Evolutionary conservation across 371 early-diverging fungal species (phyloP).

Genomic region (Dichotomocladium elegans): DNA sequence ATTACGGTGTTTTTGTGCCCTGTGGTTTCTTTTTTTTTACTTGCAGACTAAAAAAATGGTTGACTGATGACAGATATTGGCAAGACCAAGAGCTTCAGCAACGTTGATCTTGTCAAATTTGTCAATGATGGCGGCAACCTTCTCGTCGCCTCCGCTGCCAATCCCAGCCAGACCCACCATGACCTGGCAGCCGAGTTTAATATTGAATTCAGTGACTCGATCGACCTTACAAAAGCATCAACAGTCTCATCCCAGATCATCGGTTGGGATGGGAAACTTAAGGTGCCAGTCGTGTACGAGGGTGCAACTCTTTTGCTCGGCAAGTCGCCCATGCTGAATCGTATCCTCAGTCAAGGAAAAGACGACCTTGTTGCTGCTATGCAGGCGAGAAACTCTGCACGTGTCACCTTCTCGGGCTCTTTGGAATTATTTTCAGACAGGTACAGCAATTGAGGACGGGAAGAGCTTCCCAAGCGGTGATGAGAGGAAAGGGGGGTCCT

Average conservation of each 20-base stretch:
- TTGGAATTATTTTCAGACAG: conserved; percentile 75
- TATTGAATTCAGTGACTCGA: conserved; percentile 68
- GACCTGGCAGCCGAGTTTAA: conserved; percentile 86
- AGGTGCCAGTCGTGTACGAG: conserved; percentile 62
- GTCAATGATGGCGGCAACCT: conserved; percentile 92
- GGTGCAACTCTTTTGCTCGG: conserved; percentile 75
- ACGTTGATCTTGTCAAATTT: conserved; percentile 72
- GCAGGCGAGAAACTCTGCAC: conserved; percentile 88
- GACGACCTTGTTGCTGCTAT: conserved; percentile 71
- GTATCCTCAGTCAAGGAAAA: conserved; percentile 54
- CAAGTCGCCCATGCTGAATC: conserved; percentile 53
- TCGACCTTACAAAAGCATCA: neutral
- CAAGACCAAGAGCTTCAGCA: conserved; percentile 46
- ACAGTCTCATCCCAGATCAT: neutral
- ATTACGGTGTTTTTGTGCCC: too few species aligned
- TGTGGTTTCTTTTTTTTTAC: too few species aligned
- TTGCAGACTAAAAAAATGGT: neutral
- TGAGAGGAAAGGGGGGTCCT: too few species aligned
- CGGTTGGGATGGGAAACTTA: conserved; percentile 14
- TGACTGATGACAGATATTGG: conserved; percentile 15
- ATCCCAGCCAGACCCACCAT: conserved; percentile 65
- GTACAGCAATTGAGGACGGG: conserved; percentile 18
- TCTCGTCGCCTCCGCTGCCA: conserved; percentile 63
- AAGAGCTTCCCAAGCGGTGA: too few species aligned
- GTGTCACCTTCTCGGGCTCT: conserved; percentile 83